Base-by-base conservation (phyloP, 2,329 filamentous ascomycete species). In the Beauveria australis region DNA sequence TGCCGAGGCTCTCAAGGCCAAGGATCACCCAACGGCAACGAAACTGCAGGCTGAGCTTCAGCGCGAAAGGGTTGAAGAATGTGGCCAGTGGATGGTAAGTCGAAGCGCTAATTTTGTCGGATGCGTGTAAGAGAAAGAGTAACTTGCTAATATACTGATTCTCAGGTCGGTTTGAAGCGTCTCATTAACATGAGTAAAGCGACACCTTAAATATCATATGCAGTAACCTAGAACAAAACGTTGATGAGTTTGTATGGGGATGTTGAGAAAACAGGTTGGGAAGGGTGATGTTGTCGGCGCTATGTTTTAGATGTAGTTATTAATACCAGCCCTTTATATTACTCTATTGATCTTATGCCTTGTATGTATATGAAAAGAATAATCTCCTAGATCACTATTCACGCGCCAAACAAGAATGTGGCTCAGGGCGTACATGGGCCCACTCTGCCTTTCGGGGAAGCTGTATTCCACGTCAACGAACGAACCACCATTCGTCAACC, bases 21-120 rank as follows among this genome's bases (percentile, higher is more conserved):
- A 85, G 76, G 80, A 94, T 67, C 92, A 89, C 66, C 81, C 85
- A 47, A 78, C 77, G 28, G 89, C 89, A 2, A 79, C 84, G 58
- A 81, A 77, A 61, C 79, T 92, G 54, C 89, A 92, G 73, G 79
- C 89, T 48, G 86, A 92, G 65, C 87, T 93, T 61, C 84, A 91
- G 73, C 84, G 83, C 57, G 87, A 91, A 72, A 89, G 88, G 77
- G 88, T 84, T 1, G 88, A 91, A 51, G 89, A 93, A 71, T 92
- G 89, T 71, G 89, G 89, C 59, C 88, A 90, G 70, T 93, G 90
- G 90, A 92, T 93, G 88, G 89, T 92, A 78, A 79, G 86, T 78
- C 55, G 14, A 16, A 18, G 33, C 57, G n/a, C 33, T 8, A 16
- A 12, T 5, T 19, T 16, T 37, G 12, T 2, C n/a, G 8, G 14